Base-by-base conservation (phyloP, 2,329 filamentous ascomycete genomes). In the Beauveria australis region DNA sequence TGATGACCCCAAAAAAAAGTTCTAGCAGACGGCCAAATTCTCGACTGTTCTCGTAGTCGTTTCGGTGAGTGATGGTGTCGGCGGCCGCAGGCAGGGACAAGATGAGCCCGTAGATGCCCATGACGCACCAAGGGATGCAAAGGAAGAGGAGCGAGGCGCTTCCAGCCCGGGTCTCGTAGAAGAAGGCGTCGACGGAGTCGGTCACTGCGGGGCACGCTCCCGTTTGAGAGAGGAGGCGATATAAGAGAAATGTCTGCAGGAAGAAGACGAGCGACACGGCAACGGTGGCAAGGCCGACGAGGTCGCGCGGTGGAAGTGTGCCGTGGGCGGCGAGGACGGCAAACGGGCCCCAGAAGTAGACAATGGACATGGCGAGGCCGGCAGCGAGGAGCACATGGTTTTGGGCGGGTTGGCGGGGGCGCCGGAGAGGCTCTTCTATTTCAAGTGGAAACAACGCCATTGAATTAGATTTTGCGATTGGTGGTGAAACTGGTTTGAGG, bases 401-500 rank as follows among this genome's bases (percentile, higher is more conserved):
- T 3, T 33, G 48, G 22, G 16, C 18, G 9, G 26, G 5, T 3
- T 28, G 47, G 16, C 22, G 46, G 3, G 22, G 55, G 22, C 12
- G 55, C n/a, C 40, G 3, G 3, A 4, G 18, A 3, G 48, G 48
- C 14, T 41, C 56, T 2, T 59, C 37, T 14, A 59, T 24, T 5
- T 59, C 48, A 16, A 52, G 40, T 8, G 37, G 48, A 40, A 52
- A 53, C 3, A 59, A 9, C 1, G 47, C 26, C 56, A 59, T 59
- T 3, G 46, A 19, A 46, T 2, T 8, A 19, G 19, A n/a, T 22
- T 44, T 22, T 68, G 72, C 40, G 19, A 28, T 16, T 28, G 14
- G 2, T 44, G 40, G 26, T 53, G 37, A 6, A 10, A 14, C 5
- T 33, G 30, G 18, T n/a, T 43, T n/a, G 41, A 43, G 41, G 41